Evolutionary conservation across 805 yeast genomes (phyloP), one percentile per base, ranked within the genome.

Genomic region (Suhomyces prunicola): DNA sequence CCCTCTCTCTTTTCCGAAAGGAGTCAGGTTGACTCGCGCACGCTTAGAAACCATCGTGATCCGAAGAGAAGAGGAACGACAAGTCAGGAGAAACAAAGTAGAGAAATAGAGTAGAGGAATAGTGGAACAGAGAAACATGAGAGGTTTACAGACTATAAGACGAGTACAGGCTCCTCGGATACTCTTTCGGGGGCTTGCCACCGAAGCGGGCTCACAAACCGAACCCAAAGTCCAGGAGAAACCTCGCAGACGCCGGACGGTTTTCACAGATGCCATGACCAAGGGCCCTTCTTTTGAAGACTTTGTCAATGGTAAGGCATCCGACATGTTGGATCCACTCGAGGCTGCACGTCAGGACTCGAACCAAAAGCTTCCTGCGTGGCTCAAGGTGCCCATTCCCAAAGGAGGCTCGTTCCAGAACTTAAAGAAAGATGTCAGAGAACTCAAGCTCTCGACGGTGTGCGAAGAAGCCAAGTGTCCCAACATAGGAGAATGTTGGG

Each of bases 401-500:
- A 90, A 89, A 73, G 99, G 99, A 45, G 80, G 85, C 57, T 86
- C 88, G 26, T 94, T 83, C 69, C 85, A 85, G 61, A 85, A 84
- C 60, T 77, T 94, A 60, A 91, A 93, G 66, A 81, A 83, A 47
- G 99, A 94, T 65, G 86, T 94, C 33, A 80, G 90, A 55, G 97
- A 96, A 54, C 76, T 94, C 55, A 90, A 90, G 58, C 76, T 94
- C 49, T 87, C 97, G 36, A 94, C 99, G 0, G 99, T 94, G 29
- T 94, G 99, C 72, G 98, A 94, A 71, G 99, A 94, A 66, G 99
- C 99, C 4, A 87, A 94, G 66, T 94, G 99, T 72, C 99, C 99
- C n/a, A 94, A 94, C 69, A 94, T 94, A 57, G 97, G 98, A 50
- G 99, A 94, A 69, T 94, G 99, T 72, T 94, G 99, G 99, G 98